A percentile compares a stretch with the other conserved stretches of the same genome.
These are phyloP conservation scores for Sporothrix dimorphospora DNA, from an alignment of 2,329 filamentous ascomycete genomes.

Conservation along the genomic window DNA sequence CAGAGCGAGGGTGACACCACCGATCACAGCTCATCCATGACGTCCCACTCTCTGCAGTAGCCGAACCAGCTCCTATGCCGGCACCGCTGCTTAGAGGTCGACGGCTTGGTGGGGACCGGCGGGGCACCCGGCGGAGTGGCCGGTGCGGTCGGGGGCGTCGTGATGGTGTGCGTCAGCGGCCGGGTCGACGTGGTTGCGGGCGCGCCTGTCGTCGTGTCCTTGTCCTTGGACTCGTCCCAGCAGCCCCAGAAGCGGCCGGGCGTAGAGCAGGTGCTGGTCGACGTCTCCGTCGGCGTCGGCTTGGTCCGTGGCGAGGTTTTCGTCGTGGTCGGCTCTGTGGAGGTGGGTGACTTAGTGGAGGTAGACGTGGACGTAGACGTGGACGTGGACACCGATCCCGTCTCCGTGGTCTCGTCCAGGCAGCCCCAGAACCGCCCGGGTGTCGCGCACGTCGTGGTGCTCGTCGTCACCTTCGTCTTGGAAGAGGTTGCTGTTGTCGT, in stretches of 20 bases:
- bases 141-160: conserved; percentile 26
- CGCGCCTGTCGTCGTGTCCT: conserved; percentile 22
- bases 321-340: background rate
- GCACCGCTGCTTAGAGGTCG: conserved; percentile 40
- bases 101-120: conserved; percentile 32
- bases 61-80: conserved; percentile 48
- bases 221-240: conserved; percentile 28
- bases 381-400: conserved; percentile 40
- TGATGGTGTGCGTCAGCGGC: conserved; percentile 26
- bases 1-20: background rate
- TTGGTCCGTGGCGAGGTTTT: background rate
- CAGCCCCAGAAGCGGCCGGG: conserved; percentile 37
- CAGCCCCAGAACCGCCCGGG: conserved; percentile 68
- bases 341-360: conserved; percentile 36
- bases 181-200: conserved; percentile 5
- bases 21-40: conserved; percentile 35
- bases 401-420: conserved; percentile 53
- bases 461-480: conserved; percentile 47
- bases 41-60: conserved; percentile 46
- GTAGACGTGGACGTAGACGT: conserved; percentile 42
- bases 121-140: conserved; percentile 27
- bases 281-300: background rate
- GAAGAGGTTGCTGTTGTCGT: conserved; percentile 47
- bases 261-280: conserved; percentile 35
- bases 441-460: conserved; percentile 60